These are phyloP conservation scores for Desmodesmus armatus DNA, from an alignment of 139 green algal genomes.

Conservation along the genomic window DNA sequence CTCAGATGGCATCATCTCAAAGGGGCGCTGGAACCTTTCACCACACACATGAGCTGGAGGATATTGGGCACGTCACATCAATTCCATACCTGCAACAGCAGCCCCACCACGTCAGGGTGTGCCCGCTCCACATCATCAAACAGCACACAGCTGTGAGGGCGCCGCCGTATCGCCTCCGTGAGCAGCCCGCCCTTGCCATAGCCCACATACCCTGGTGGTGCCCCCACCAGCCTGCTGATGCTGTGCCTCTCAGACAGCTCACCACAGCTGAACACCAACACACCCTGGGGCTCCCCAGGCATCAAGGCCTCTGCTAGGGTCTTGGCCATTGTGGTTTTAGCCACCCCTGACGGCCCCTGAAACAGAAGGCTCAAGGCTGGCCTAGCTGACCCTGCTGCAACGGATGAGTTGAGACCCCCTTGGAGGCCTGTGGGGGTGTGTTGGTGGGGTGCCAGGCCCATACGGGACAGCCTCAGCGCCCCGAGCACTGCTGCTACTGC, in stretches of 20 bases:
- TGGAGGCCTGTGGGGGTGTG: background rate
- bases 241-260: constrained; percentile 81
- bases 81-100: constrained; percentile 33
- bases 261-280: constrained; percentile 67
- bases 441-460: constrained; percentile 23
- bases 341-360: constrained; percentile 76
- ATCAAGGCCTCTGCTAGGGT: constrained; percentile 55
- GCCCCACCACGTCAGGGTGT: constrained; percentile 61
- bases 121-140: constrained; percentile 55
- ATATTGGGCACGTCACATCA: background rate
- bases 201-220: constrained; percentile 84
- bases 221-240: constrained; percentile 83
- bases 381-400: constrained; percentile 22
- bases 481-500: constrained; percentile 63
- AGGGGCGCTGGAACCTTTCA: background rate
- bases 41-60: background rate
- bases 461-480: constrained; percentile 66
- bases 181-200: constrained; percentile 52
- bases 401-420: background rate
- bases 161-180: constrained; percentile 55
- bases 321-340: constrained; percentile 80
- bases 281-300: constrained; percentile 43
- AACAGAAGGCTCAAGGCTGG: constrained; percentile 85
- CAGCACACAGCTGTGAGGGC: constrained; percentile 56
- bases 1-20: no score